These are phyloP conservation scores for Millerozyma miso DNA, from an alignment of 805 yeast genomes.

Conservation along the genomic window DNA sequence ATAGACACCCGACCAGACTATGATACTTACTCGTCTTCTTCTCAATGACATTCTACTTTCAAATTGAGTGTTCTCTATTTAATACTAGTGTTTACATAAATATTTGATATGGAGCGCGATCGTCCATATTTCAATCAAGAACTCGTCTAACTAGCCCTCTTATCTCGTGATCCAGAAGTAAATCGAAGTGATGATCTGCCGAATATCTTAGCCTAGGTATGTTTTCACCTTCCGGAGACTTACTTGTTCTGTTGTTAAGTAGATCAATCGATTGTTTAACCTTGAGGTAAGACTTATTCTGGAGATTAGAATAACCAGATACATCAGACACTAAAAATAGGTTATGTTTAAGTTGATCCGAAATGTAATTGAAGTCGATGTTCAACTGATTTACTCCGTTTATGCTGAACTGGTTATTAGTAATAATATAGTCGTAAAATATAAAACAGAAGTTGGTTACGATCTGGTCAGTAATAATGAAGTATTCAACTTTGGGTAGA, in stretches of 20 bases:
- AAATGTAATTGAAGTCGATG: constrained; percentile 23
- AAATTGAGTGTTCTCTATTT: neutral
- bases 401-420: constrained; percentile 34
- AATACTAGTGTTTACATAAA: neutral
- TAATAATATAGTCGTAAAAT: constrained; percentile 33
- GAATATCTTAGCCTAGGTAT: neutral
- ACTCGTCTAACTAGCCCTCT: neutral
- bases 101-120: neutral
- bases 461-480: constrained; percentile 20
- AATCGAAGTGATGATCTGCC: neutral
- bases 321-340: constrained; percentile 13
- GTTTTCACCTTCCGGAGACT: neutral
- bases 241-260: constrained; percentile 11
- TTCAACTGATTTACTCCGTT: constrained; percentile 30
- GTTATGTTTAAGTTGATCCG: constrained; percentile 12
- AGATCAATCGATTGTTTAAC: constrained; percentile 27
- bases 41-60: constrained; percentile 17
- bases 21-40: constrained; percentile 23
- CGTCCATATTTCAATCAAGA: constrained; percentile 4
- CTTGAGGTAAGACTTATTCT: constrained; percentile 20
- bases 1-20: too few relatives aligned
- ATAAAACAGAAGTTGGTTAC: constrained; percentile 24
- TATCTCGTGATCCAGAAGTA: neutral
- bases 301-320: constrained; percentile 14
- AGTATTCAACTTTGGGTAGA: constrained; percentile 29